Evolutionary conservation across 2,329 filamentous ascomycete species (phyloP).

Genomic region (Alternaria angustiovoidea): DNA sequence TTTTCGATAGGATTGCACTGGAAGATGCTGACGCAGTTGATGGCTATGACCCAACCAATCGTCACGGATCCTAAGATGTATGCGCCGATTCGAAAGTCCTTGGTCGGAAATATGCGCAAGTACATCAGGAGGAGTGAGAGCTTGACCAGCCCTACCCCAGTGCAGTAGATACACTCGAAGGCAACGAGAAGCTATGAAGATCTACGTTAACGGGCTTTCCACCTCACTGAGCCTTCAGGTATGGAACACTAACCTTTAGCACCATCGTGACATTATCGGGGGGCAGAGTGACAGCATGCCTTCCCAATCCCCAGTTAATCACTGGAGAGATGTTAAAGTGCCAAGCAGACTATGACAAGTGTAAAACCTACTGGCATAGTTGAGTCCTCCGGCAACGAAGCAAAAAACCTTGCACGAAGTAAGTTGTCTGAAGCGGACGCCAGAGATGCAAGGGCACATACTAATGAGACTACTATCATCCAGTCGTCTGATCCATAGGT

Average conservation of each 20-base stretch:
- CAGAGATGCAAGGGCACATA: neutral
- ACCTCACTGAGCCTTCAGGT: neutral
- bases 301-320: constrained; percentile 4
- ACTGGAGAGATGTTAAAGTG: neutral
- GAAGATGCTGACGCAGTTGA: constrained; percentile 62
- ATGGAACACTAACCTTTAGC: neutral
- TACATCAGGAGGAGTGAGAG: constrained; percentile 62
- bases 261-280: constrained; percentile 3
- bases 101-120: constrained; percentile 60
- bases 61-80: constrained; percentile 55
- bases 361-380: neutral
- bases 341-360: neutral
- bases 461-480: constrained; percentile 12
- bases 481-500: constrained; percentile 14
- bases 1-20: constrained; percentile 61
- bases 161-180: constrained; percentile 59
- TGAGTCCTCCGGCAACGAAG: neutral
- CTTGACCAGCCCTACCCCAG: constrained; percentile 61
- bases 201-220: neutral
- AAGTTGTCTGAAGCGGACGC: constrained; percentile 18
- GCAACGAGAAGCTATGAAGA: constrained; percentile 37
- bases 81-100: constrained; percentile 55
- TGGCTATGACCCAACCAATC: constrained; percentile 58
- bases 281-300: constrained; percentile 1
- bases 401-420: neutral